phyloP scores from a whole-genome alignment of 805 yeast genomes.

The Pichia membranifaciens region DNA sequence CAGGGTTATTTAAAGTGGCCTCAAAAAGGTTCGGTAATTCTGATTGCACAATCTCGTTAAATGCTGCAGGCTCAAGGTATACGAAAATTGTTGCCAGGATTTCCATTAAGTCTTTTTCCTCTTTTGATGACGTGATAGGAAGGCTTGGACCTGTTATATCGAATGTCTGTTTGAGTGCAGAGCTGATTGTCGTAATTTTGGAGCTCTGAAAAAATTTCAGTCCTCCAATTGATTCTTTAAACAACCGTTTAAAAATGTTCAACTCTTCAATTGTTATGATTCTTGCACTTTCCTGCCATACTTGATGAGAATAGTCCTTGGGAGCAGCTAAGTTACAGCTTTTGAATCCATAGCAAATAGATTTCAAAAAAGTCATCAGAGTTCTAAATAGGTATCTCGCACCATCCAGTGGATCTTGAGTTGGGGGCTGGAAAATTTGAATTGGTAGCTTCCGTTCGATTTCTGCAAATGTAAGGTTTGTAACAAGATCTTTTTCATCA shows the following conservation, averaged over 20 bases:
- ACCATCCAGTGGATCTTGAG: conserved; percentile 72
- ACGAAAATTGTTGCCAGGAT: conserved; percentile 89
- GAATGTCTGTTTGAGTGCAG: conserved; percentile 36
- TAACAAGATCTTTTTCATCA: conserved; percentile 3
- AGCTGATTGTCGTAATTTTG: conserved; percentile 38
- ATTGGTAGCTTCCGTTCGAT: conserved; percentile 53
- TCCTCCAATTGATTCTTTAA: conserved; percentile 80
- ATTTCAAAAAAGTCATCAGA: conserved; percentile 81
- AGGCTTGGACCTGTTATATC: conserved; percentile 74
- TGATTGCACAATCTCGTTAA: conserved; percentile 81
- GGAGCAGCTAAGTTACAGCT: conserved; percentile 83
- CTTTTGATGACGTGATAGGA: conserved; percentile 84
- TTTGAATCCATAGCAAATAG: conserved; percentile 83
- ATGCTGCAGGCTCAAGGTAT: conserved; percentile 91
- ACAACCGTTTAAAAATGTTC: conserved; percentile 64
- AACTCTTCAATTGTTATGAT: conserved; percentile 82
- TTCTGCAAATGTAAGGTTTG: conserved; percentile 37
- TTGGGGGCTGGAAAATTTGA: conserved; percentile 43
- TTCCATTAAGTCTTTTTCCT: conserved; percentile 94
- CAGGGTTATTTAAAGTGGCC: conserved; percentile 75
- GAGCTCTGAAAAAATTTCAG: conserved; percentile 64
- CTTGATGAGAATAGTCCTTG: conserved; percentile 42
- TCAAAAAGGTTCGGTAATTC: conserved; percentile 76
- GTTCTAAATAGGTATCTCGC: conserved; percentile 85
- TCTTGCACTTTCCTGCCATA: conserved; percentile 84